Percentiles rank a stretch among this genome's conserved stretches.
phyloP scores from a whole-genome alignment of 257 asterid genomes.

The Fraxinus pennsylvanica region DNA sequence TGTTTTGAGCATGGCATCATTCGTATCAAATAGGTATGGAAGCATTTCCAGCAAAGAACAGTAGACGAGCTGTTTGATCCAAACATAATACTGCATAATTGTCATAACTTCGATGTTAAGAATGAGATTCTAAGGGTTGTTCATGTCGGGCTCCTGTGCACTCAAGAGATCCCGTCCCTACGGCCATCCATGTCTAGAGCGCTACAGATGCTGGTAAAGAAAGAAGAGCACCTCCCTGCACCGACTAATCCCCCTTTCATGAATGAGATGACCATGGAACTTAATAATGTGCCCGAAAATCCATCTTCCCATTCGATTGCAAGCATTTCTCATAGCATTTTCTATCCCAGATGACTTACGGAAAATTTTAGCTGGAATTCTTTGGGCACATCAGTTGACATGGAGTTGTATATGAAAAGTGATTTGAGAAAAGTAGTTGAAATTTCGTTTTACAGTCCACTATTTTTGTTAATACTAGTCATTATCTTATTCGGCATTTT shows the following conservation, averaged over 20 bases:
- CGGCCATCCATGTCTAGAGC: constrained; percentile 73
- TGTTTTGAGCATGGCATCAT: neutral
- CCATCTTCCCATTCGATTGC: constrained; percentile 43
- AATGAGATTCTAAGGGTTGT: constrained; percentile 51
- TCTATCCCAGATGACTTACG: constrained; percentile 57
- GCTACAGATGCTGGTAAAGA: constrained; percentile 57
- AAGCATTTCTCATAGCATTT: constrained; percentile 56
- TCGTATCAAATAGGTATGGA: constrained; percentile 55
- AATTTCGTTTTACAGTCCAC: neutral
- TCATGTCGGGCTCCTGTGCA: constrained; percentile 70
- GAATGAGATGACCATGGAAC: constrained; percentile 62
- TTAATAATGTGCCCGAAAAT: constrained; percentile 33
- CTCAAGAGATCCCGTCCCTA: constrained; percentile 57
- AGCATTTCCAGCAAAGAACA: constrained; percentile 53
- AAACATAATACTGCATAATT: constrained; percentile 50
- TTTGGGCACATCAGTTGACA: neutral
- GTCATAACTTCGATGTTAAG: constrained; percentile 32
- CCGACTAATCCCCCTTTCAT: constrained; percentile 73
- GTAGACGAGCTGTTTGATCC: constrained; percentile 64
- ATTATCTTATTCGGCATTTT: neutral
- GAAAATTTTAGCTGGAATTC: neutral
- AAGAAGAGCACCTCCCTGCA: constrained; percentile 57
- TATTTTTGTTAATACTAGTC: neutral
- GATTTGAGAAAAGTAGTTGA: neutral
- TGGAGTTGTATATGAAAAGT: neutral